These are phyloP conservation scores for Malassezia dermatis DNA, from an alignment of 1,284 basidiomycete genomes.

Conservation along the genomic window DNA sequence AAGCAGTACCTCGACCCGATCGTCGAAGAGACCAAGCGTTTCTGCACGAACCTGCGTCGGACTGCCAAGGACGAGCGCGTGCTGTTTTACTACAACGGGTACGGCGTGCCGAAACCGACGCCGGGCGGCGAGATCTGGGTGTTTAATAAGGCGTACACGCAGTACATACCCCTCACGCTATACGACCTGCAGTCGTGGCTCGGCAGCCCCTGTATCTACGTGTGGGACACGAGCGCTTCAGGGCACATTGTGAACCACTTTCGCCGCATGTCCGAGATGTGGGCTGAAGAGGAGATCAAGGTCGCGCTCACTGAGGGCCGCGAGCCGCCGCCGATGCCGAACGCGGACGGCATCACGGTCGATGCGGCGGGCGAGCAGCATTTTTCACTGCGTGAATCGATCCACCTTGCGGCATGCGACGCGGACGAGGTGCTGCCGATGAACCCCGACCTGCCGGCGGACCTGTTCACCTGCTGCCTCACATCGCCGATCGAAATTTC, in stretches of 20 bases:
- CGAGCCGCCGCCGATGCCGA: constrained; percentile 21
- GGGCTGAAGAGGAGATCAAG: constrained; percentile 62
- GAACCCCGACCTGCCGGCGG: constrained; percentile 89
- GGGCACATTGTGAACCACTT: constrained; percentile 88
- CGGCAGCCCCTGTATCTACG: constrained; percentile 81
- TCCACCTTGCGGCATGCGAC: constrained; percentile 89
- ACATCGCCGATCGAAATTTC: constrained; percentile 98
- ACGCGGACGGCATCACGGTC: constrained; percentile 19
- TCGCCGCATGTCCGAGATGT: constrained; percentile 70
- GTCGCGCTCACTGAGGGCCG: constrained; percentile 22
- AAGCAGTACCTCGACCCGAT: constrained; percentile 75
- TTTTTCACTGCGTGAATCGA: constrained; percentile 70
- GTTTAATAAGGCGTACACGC: constrained; percentile 93
- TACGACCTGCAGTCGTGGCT: constrained; percentile 81
- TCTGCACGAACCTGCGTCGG: constrained; percentile 73
- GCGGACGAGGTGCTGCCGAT: constrained; percentile 85
- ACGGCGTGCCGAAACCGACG: constrained; percentile 93
- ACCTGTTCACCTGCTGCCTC: constrained; percentile 92
- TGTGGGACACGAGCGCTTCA: constrained; percentile 96
- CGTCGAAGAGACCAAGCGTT: constrained; percentile 83
- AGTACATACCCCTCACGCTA: constrained; percentile 92
- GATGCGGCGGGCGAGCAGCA: constrained; percentile 46
- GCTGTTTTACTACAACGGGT: constrained; percentile 96
- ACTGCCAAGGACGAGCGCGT: constrained; percentile 87
- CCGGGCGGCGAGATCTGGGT: constrained; percentile 96